These are phyloP conservation scores for Clonostachys byssicola DNA, from an alignment of 2,329 filamentous ascomycete species.

Conservation along the genomic window DNA sequence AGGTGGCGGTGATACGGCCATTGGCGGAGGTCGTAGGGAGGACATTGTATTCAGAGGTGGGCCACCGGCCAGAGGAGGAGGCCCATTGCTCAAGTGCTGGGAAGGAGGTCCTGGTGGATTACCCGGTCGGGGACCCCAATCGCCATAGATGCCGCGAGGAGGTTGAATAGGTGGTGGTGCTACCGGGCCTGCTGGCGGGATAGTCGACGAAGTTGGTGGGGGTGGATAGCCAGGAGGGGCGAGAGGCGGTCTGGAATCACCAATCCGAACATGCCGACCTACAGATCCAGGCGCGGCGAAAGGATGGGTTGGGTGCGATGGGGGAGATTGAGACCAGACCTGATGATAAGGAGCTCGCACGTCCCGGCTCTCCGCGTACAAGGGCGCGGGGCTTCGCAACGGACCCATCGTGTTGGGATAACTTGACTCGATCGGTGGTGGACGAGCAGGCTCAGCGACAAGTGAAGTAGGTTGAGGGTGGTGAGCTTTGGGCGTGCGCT, in stretches of 20 bases:
- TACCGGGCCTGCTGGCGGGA: constrained; percentile 22
- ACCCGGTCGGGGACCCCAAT: constrained; percentile 44
- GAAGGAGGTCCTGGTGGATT: constrained; percentile 43
- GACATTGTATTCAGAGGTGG: constrained; percentile 27
- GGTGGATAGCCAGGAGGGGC: constrained; percentile 4
- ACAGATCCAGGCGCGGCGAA: background rate
- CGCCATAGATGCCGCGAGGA: constrained; percentile 29
- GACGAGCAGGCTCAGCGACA: background rate
- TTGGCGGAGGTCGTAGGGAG: constrained; percentile 44
- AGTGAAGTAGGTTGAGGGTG: background rate
- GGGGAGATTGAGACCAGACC: background rate
- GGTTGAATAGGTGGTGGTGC: constrained; percentile 19
- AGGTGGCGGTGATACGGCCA: constrained; percentile 17
- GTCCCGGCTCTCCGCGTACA: constrained; percentile 1
- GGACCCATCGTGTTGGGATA: no score
- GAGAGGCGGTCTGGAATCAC: background rate
- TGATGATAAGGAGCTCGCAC: background rate
- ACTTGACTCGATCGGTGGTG: background rate
- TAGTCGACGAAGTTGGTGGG: constrained; percentile 11
- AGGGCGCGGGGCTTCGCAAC: background rate
- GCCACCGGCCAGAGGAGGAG: constrained; percentile 21
- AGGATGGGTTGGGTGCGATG: background rate
- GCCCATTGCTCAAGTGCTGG: constrained; percentile 45
- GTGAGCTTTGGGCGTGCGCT: background rate
- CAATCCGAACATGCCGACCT: background rate